Evolutionary conservation across 768 basidiomycete species (phyloP), one percentile per base, ranked within the genome.

Genomic region (Leucocoprinus leucothites): DNA sequence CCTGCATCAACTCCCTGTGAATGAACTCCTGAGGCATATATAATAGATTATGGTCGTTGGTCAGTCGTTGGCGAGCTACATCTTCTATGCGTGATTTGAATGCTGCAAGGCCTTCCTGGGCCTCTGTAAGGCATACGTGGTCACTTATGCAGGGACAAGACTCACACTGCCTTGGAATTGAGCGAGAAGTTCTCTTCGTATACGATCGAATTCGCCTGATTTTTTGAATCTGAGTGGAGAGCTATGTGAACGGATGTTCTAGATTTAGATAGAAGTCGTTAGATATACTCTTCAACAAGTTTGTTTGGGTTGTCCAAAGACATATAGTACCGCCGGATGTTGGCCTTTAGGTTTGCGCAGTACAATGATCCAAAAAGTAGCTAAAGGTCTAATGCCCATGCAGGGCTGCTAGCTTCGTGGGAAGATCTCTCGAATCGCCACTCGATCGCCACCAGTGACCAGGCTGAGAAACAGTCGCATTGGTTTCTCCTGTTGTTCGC

Each of bases 151-250:
- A 47, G 34, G 41, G 22, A 26, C n/a, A 45, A 24, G 51, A 56
- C 54, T 48, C 22, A 56, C 54, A 7, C 41, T 48, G 60, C 72
- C 76, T 61, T 82, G 80, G 66, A 88, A 87, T 62, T 84, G 74
- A 5, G 74, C 63, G 35, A 89, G 66, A 21, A 91, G 70, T 67
- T 89, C 82, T 48, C 81, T 79, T 47, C 88, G 78, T 58, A 89
- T 65, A 21, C 84, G 81, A 60, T 90, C 87, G 60, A 89, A 89
- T 69, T 90, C 86, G 25, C 87, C 88, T 9, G 86, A 87, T 62
- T 84, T 85, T 69, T 90, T 89, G 73, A 89, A 90, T 61, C 88
- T 90, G 60, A 42, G 36, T 16, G n/a, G 36, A 31, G 41, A 34
- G 44, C 18, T 45, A 26, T 38, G 44, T 25, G 16, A 26, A 45